Evolutionary conservation across 2,329 filamentous ascomycete species (phyloP).

Genomic region (Colletotrichum sp.): DNA sequence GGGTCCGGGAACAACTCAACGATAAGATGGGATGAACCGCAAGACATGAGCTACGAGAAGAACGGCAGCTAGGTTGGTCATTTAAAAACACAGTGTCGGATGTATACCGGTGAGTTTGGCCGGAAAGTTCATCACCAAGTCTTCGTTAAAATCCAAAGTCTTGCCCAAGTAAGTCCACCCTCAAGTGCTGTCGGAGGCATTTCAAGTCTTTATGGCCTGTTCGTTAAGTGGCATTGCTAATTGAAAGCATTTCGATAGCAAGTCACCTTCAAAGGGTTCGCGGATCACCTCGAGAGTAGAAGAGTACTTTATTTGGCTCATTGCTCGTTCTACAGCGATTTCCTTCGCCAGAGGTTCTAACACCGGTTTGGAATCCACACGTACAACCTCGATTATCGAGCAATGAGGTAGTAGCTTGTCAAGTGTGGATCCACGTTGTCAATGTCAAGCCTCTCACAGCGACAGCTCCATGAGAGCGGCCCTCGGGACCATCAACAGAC

Average conservation of each 20-base stretch:
- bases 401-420: accelerated
- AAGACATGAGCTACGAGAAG: neutral
- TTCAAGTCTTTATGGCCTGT: neutral
- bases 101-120: neutral
- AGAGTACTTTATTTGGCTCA: neutral
- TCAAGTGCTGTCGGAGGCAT: no score
- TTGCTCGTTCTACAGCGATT: neutral
- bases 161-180: neutral
- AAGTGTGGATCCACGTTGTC: neutral
- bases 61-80: neutral
- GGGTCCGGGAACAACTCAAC: neutral
- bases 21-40: neutral
- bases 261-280: neutral
- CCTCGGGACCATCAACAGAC: neutral
- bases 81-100: neutral
- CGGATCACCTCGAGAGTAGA: neutral
- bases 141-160: neutral
- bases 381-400: neutral
- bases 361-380: neutral
- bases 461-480: neutral
- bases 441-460: neutral
- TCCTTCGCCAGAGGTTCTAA: neutral
- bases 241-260: neutral
- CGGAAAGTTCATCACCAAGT: no score
- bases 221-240: neutral